phyloP scores from a whole-genome alignment of 805 yeast genomes.

The Osmozyma mogii region DNA sequence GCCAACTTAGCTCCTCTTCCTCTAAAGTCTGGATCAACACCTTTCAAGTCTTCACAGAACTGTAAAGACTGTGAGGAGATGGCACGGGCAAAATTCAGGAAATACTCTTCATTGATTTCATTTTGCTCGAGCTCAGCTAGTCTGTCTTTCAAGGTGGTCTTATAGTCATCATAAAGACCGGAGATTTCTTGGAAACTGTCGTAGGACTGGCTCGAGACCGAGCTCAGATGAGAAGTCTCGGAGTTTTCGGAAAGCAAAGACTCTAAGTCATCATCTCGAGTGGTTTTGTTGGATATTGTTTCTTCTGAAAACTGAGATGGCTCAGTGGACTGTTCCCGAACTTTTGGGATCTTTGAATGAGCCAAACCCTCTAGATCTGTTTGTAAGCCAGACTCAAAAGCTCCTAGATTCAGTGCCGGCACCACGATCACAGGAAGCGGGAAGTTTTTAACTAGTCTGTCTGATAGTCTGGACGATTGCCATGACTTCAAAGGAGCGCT shows the following conservation, averaged over 20 bases:
- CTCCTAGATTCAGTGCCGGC: slow-evolving; percentile 50
- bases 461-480: slow-evolving; percentile 55
- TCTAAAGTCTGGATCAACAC: slow-evolving; percentile 30
- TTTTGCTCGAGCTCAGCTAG: slow-evolving; percentile 9
- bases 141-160: slow-evolving; percentile 11
- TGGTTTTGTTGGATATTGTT: not conserved
- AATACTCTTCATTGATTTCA: slow-evolving; percentile 21
- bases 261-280: slow-evolving; percentile 8
- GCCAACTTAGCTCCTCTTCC: slow-evolving; percentile 38
- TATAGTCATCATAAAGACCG: slow-evolving; percentile 23
- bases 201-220: slow-evolving; percentile 23
- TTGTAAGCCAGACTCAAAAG: slow-evolving; percentile 41
- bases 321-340: not conserved
- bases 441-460: slow-evolving; percentile 54
- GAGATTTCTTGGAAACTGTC: slow-evolving; percentile 34
- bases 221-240: slow-evolving; percentile 14
- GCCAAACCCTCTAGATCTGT: slow-evolving; percentile 13
- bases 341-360: not conserved
- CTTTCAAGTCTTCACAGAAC: slow-evolving; percentile 29
- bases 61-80: slow-evolving; percentile 28
- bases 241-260: slow-evolving; percentile 10
- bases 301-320: slow-evolving; percentile 1
- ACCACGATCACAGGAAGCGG: slow-evolving; percentile 62
- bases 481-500: slow-evolving; percentile 52
- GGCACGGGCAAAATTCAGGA: slow-evolving; percentile 16